phyloP scores from a whole-genome alignment of 768 basidiomycete species.

The Mrakia hoshinonis region DNA sequence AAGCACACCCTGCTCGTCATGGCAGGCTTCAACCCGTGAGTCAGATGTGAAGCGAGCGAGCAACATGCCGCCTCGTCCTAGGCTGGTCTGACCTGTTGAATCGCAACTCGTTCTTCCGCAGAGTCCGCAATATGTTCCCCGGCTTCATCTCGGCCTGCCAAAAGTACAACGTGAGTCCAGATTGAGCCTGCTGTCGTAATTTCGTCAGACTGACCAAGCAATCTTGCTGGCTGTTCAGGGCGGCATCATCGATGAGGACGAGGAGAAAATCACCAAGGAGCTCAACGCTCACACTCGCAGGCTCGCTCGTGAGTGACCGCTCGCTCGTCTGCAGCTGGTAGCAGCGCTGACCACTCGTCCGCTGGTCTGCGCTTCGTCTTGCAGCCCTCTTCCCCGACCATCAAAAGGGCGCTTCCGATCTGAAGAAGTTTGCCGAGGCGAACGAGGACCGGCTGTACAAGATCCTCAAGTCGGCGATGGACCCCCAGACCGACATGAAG shows the following conservation, averaged over 20 bases:
- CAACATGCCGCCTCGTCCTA: too few species aligned
- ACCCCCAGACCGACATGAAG: constrained; percentile 75
- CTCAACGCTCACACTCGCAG: constrained; percentile 53
- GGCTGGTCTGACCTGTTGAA: neutral
- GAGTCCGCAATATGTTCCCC: neutral
- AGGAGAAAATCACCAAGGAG: constrained; percentile 53
- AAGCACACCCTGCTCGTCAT: constrained; percentile 54
- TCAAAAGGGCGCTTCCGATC: constrained; percentile 65
- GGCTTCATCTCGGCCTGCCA: constrained; percentile 63
- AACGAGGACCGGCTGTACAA: constrained; percentile 83
- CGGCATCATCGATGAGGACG: constrained; percentile 78
- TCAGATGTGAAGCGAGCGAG: neutral
- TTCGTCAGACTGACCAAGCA: neutral
- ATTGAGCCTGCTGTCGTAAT: neutral
- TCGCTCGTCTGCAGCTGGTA: too few species aligned
- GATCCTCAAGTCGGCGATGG: constrained; percentile 68
- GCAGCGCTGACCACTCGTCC: too few species aligned
- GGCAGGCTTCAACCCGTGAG: constrained; percentile 50
- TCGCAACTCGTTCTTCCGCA: neutral
- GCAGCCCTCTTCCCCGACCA: constrained; percentile 53
- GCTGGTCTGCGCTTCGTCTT: neutral
- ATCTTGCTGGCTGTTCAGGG: constrained; percentile 49
- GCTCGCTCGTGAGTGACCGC: constrained; percentile 57
- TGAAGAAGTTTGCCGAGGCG: constrained; percentile 69
- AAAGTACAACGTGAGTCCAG: constrained; percentile 64